Evolutionary conservation across 306 rosid species (phyloP), one percentile per base, ranked within the genome.

Genomic region (Aeschynomene evenia): DNA sequence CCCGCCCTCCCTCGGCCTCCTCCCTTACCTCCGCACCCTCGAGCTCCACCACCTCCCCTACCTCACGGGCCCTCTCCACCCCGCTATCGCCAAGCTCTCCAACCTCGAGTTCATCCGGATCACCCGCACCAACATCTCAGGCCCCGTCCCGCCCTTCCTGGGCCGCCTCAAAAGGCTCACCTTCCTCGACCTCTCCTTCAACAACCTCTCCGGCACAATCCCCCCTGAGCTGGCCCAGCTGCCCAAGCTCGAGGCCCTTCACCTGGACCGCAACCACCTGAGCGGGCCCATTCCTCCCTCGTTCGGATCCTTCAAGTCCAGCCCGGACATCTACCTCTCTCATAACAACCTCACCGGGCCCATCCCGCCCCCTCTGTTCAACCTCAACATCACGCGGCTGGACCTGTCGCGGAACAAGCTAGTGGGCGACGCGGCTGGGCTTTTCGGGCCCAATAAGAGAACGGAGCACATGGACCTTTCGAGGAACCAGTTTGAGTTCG

Each of bases 331-430:
- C 1, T 54, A 21, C 15, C 88, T 87, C 26, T 87, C 96, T 2
- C 91, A 83, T 67, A 90, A 90, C 84, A 70, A 72, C 34, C 95
- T 90, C 39, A 24, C 91, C 0, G 94, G 96, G 1, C 12, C 50
- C n/a, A 85, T 90, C 21, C 94, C 96, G 7, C 0, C 36, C 5
- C 78, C 88, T 5, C 9, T 90, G 0, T 70, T 52, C 7, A 64
- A 70, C 12, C 15, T 73, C 72, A 23, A 74, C 16, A 3, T 77
- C 26, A 0, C 2, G 0, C 0, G 4, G 11, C 9, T 87, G 4
- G 87, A 84, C 39, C 55, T 88, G 57, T 88, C 91, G 0, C 64
- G 90, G 1, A 90, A 90, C 90, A 84, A 29, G 62, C 88, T 90
- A 0, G 60, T 16, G 29, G 94, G 96, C 0, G 95, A 90, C 12